Percentiles rank a stretch among this genome's conserved stretches.
Evolutionary conservation across 169 alveolate species (phyloP).

Genomic region (Plasmodium malariae): DNA sequence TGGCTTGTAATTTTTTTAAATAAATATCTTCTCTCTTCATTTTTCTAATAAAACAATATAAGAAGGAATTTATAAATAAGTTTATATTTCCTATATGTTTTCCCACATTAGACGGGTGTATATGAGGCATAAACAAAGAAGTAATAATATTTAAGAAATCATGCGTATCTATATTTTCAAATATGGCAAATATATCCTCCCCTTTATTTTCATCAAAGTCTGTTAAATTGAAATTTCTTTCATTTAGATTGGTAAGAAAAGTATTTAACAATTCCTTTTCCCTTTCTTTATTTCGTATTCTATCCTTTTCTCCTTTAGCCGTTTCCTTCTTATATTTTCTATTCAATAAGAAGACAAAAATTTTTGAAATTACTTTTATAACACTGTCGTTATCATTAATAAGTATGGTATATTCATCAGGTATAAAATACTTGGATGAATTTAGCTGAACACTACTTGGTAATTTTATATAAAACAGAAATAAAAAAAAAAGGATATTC

Average conservation of each 20-base stretch:
- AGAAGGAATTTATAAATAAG: constrained; percentile 42
- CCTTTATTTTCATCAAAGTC: neutral
- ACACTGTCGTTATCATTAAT: constrained; percentile 73
- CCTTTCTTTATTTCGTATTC: constrained; percentile 13
- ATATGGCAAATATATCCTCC: neutral
- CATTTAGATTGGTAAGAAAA: constrained; percentile 33
- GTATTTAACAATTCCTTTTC: constrained; percentile 6
- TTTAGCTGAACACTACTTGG: constrained; percentile 47
- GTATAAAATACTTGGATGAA: constrained; percentile 56
- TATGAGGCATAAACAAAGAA: constrained; percentile 72
- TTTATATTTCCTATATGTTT: constrained; percentile 72
- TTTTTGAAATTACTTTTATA: constrained; percentile 43
- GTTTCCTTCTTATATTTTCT: constrained; percentile 16
- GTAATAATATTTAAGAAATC: constrained; percentile 53
- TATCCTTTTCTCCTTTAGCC: neutral
- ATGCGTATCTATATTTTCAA: constrained; percentile 38
- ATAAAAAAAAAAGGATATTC: constrained; percentile 27
- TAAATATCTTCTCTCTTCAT: constrained; percentile 50
- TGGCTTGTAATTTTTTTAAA: neutral
- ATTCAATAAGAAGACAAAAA: constrained; percentile 52
- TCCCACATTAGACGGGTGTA: constrained; percentile 69
- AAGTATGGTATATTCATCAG: constrained; percentile 42
- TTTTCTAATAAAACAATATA: constrained; percentile 65
- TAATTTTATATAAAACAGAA: constrained; percentile 62
- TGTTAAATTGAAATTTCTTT: constrained; percentile 37